These are phyloP conservation scores for Stephanocyclus meneghinianus DNA, from an alignment of 352 stramenopile species.

Conservation along the genomic window DNA sequence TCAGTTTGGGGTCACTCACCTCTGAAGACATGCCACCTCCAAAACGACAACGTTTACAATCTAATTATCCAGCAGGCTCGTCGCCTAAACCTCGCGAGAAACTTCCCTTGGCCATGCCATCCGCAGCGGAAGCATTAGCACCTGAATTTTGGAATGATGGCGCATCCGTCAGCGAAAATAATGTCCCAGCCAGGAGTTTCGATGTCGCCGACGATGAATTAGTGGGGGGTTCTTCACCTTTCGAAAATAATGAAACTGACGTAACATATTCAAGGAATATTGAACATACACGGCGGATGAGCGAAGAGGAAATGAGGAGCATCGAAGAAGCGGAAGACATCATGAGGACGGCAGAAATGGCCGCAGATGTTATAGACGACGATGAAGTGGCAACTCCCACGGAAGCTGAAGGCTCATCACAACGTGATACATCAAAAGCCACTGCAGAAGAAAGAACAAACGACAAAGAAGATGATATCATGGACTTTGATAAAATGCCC, in stretches of 20 bases:
- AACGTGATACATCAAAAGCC: constrained; percentile 3
- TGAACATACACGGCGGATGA: neutral
- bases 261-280: neutral
- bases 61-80: neutral
- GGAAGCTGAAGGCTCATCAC: neutral
- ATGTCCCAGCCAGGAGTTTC: constrained; percentile 40
- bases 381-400: constrained; percentile 15
- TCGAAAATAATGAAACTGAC: neutral
- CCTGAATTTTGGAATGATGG: constrained; percentile 43
- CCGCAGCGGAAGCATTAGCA: constrained; percentile 28
- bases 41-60: constrained; percentile 27
- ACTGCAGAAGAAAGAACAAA: constrained; percentile 3
- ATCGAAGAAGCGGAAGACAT: constrained; percentile 33
- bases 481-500: constrained; percentile 31
- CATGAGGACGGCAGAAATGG: constrained; percentile 30
- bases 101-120: constrained; percentile 19
- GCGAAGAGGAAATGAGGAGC: constrained; percentile 16
- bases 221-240: constrained; percentile 29
- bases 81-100: constrained; percentile 19
- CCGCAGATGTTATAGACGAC: constrained; percentile 10
- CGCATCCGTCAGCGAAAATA: constrained; percentile 37
- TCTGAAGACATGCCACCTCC: constrained; percentile 1
- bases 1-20: constrained; percentile 38
- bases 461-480: neutral
- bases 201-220: constrained; percentile 34